Evolutionary conservation across 441 rosid genomes (phyloP), one percentile per base, ranked within the genome.

Genomic region (Erodium chrysanthum): DNA sequence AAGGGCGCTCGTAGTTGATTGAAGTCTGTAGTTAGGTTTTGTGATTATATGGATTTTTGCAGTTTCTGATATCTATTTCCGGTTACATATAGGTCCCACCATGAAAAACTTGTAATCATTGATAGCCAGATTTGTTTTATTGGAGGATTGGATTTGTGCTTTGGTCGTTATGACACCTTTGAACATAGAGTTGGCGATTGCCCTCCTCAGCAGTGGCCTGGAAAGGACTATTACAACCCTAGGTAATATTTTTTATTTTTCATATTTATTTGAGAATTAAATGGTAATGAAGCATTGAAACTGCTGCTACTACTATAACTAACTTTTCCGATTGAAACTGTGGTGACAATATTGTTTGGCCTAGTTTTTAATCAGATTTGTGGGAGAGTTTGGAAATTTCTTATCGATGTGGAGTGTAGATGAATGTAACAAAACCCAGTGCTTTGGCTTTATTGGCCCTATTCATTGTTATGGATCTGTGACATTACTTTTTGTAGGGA

Each of bases 211-310:
- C 35, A 76, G 67, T 95, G 98, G 99, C 97, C 98, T 66, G 99
- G 99, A 81, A 95, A 95, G 78, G 99, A 95, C 86, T 95, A 90
- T 79, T 95, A 95, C 76, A 95, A 95, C 71, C 97, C 99, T 35
- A 90, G 99, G 99, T 92, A 68, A 65, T 76, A 37, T 71, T 42
- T 42, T 42, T 12, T 35, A 35, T 35, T 35, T 35, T 35, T 35
- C 10, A 5, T 35, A 35, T 8, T 35, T 35, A 7, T 35, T 5
- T 12, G 12, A 54, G 25, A 54, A 10, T 54, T 8, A 11, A 42
- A 42, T 11, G 60, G 60, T 18, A 54, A 18, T 7, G 25, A 54
- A 54, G 60, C 60, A 54, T 35, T 2, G 10, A 42, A 54, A 54
- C 60, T 9, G 23, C 60, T 54, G 48, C 48, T 9, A 10, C n/a